phyloP scores from a whole-genome alignment of 2,329 filamentous ascomycete genomes.

The Paecilomyces formosus region DNA sequence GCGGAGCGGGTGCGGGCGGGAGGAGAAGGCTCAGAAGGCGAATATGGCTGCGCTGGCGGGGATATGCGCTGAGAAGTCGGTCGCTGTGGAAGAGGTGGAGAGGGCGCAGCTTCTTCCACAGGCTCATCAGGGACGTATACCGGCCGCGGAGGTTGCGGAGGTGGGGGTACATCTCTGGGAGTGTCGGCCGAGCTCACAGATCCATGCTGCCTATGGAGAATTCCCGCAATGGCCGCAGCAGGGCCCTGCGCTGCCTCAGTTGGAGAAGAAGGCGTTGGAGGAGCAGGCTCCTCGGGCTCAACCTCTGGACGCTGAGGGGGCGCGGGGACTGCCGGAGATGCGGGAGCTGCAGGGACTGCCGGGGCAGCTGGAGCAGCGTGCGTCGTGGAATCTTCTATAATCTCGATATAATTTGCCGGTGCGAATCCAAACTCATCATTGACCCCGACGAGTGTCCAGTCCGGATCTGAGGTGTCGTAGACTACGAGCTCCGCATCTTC shows the following conservation, averaged over 20 bases:
- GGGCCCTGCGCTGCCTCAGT: slow-evolving; percentile 43
- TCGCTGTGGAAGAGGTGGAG: slow-evolving; percentile 57
- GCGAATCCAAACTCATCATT: slow-evolving; percentile 88
- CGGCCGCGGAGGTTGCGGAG: slow-evolving; percentile 34
- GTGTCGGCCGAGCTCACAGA: slow-evolving; percentile 20
- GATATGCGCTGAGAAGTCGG: slow-evolving; percentile 50
- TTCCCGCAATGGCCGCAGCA: slow-evolving; percentile 51
- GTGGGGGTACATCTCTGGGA: slow-evolving; percentile 23
- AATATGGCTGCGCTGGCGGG: slow-evolving; percentile 53
- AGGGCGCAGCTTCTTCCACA: slow-evolving; percentile 53
- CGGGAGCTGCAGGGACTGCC: slow-evolving; percentile 27
- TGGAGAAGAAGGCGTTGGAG: slow-evolving; percentile 24
- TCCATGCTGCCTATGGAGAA: slow-evolving; percentile 34
- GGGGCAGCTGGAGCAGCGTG: slow-evolving; percentile 16
- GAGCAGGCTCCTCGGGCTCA: slow-evolving; percentile 11
- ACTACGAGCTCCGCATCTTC: slow-evolving; percentile 79
- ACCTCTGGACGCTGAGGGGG: slow-evolving; percentile 25
- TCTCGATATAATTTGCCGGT: slow-evolving; percentile 90
- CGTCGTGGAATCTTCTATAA: slow-evolving; percentile 36
- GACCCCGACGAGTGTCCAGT: slow-evolving; percentile 89
- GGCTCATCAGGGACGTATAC: slow-evolving; percentile 55
- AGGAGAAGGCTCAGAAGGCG: slow-evolving; percentile 47
- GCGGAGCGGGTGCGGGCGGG: slow-evolving; percentile 28
- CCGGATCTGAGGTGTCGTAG: slow-evolving; percentile 84
- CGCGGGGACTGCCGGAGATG: slow-evolving; percentile 36